Conservation (phyloP, 164 flowering plant genomes). For the Protea cynaroides region DNA sequence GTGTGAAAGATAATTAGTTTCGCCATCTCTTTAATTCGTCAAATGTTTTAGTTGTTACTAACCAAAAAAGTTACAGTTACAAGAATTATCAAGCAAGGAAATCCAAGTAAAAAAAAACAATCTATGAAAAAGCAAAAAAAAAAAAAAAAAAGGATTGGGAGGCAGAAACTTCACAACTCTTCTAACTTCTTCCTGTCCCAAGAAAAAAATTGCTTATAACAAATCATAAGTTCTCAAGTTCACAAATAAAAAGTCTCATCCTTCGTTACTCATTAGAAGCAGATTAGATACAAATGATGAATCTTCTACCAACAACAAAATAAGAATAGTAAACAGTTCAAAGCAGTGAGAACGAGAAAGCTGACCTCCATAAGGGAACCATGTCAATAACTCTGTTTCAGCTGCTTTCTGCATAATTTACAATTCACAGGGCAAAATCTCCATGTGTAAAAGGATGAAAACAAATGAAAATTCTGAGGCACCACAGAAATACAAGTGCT, state of each 20-base stretch:
- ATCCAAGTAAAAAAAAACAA: too few relatives aligned
- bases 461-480: not conserved
- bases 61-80: too few relatives aligned
- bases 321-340: not conserved
- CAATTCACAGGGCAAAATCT: not conserved
- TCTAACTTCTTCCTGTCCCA: too few relatives aligned
- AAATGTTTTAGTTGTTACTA: too few relatives aligned
- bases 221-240: not conserved
- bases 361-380: constrained; percentile 86
- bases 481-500: not conserved
- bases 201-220: too few relatives aligned
- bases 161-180: too few relatives aligned
- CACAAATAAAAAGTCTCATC: not conserved
- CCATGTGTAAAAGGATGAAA: not conserved
- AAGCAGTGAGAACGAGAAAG: not conserved
- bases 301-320: not conserved
- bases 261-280: not conserved
- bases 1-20: too few relatives aligned
- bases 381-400: constrained; percentile 76
- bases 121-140: too few relatives aligned
- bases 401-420: constrained; percentile 69
- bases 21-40: too few relatives aligned
- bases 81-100: too few relatives aligned
- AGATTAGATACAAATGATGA: not conserved
- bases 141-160: too few relatives aligned